phyloP scores from a whole-genome alignment of 164 flowering plant species.

The Vitis cinerea region DNA sequence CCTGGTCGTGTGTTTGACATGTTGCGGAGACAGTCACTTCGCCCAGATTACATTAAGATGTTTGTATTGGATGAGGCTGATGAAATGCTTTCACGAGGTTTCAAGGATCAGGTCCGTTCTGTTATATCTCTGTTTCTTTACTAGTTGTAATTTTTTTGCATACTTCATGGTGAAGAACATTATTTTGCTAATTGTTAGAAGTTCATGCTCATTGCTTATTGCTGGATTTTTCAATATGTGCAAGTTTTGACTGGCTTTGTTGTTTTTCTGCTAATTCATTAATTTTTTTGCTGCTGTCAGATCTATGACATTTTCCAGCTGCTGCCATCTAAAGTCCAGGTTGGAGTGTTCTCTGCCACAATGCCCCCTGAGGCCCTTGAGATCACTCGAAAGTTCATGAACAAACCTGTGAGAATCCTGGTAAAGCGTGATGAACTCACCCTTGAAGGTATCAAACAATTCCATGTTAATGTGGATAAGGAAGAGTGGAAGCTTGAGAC shows the following conservation, averaged over 20 bases:
- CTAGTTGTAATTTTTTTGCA: no score
- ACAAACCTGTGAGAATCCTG: constrained; percentile 79
- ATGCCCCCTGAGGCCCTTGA: constrained; percentile 93
- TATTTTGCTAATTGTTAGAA: no score
- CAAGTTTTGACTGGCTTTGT: neutral
- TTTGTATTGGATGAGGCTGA: constrained; percentile 90
- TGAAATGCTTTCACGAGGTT: constrained; percentile 90
- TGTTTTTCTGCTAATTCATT: neutral
- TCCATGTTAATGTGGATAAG: constrained; percentile 77
- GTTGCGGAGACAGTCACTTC: constrained; percentile 75
- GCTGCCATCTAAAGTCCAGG: constrained; percentile 74
- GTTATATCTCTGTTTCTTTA: neutral
- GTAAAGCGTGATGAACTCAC: constrained; percentile 90
- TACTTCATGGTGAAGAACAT: no score
- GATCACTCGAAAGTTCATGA: constrained; percentile 84
- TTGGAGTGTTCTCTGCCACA: constrained; percentile 84
- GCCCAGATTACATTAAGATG: constrained; percentile 73
- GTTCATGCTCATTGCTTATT: neutral
- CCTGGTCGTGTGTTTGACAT: constrained; percentile 92
- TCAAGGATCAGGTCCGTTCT: constrained; percentile 73
- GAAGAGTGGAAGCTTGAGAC: constrained; percentile 90
- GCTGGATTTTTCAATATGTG: neutral
- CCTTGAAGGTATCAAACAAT: constrained; percentile 91
- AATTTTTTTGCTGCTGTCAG: constrained; percentile 29
- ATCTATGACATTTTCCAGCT: constrained; percentile 85